Conservation (phyloP, 805 yeast genomes). For the Brettanomyces bruxellensis region DNA sequence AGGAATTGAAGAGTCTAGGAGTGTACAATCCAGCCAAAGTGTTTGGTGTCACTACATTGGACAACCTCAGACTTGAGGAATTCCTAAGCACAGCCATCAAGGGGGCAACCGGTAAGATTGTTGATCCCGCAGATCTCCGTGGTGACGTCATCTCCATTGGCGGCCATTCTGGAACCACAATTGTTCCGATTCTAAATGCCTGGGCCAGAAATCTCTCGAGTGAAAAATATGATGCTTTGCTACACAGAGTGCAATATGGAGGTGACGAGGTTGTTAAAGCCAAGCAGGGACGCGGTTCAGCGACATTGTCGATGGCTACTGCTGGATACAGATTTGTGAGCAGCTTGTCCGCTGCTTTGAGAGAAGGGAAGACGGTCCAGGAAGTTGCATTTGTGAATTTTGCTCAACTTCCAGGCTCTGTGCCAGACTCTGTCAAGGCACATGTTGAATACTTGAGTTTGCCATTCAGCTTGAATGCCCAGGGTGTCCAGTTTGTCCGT, state of each 20-base stretch:
- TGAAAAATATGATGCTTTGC: constrained; percentile 38
- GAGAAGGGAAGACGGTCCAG: constrained; percentile 16
- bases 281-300: constrained; percentile 90
- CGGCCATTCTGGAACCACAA: constrained; percentile 50
- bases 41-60: constrained; percentile 54
- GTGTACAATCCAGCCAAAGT: constrained; percentile 44
- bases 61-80: constrained; percentile 47
- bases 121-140: constrained; percentile 23
- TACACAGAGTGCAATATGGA: constrained; percentile 76
- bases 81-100: constrained; percentile 26
- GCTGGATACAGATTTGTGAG: constrained; percentile 82
- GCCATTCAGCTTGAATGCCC: constrained; percentile 31
- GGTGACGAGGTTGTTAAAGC: constrained; percentile 97
- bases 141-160: constrained; percentile 44
- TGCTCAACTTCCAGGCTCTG: constrained; percentile 43
- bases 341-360: constrained; percentile 21
- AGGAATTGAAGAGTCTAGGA: constrained; percentile 41
- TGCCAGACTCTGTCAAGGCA: constrained; percentile 6
- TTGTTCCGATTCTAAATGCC: constrained; percentile 37
- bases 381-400: constrained; percentile 47
- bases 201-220: constrained; percentile 30
- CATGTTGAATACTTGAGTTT: constrained; percentile 38
- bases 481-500: constrained; percentile 23
- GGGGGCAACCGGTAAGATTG: constrained; percentile 5
- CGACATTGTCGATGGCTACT: constrained; percentile 92